Evolutionary conservation across 2,329 filamentous ascomycete species (phyloP).

Genomic region (Emergomyces pasteurianus): DNA sequence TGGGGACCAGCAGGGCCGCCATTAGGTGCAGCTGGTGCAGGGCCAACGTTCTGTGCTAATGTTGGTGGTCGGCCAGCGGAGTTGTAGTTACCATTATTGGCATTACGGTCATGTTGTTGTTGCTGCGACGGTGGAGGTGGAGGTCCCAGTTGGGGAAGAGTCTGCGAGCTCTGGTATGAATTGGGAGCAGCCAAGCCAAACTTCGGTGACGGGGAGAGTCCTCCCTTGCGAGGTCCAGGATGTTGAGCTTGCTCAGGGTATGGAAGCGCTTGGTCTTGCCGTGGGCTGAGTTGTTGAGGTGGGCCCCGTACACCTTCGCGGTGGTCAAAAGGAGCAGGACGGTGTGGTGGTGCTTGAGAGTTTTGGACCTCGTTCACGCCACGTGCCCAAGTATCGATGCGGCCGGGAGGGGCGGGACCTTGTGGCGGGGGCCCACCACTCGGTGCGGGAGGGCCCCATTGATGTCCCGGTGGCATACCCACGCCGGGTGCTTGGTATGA

Average conservation of each 20-base stretch:
- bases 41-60: slow-evolving; percentile 41
- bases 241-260: slow-evolving; percentile 55
- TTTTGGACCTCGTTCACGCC: slow-evolving; percentile 67
- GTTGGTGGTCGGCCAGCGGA: slow-evolving; percentile 32
- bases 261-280: slow-evolving; percentile 55
- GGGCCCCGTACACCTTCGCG: slow-evolving; percentile 60
- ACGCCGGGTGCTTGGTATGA: slow-evolving; percentile 78
- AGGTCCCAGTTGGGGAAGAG: slow-evolving; percentile 40
- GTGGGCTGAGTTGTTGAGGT: slow-evolving; percentile 63
- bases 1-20: slow-evolving; percentile 42
- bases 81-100: slow-evolving; percentile 22
- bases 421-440: slow-evolving; percentile 37
- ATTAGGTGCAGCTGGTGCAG: slow-evolving; percentile 41
- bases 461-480: slow-evolving; percentile 70
- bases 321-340: slow-evolving; percentile 71
- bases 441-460: slow-evolving; percentile 69
- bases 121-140: slow-evolving; percentile 17
- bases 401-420: slow-evolving; percentile 53
- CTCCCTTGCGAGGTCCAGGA: slow-evolving; percentile 42
- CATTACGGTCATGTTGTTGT: slow-evolving; percentile 25
- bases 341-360: slow-evolving; percentile 37
- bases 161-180: slow-evolving; percentile 38
- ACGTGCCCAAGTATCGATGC: slow-evolving; percentile 49
- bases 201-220: slow-evolving; percentile 49
- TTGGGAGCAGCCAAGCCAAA: slow-evolving; percentile 42